phyloP scores from a whole-genome alignment of 1,284 basidiomycete species.

The Ganoderma leucocontextum region DNA sequence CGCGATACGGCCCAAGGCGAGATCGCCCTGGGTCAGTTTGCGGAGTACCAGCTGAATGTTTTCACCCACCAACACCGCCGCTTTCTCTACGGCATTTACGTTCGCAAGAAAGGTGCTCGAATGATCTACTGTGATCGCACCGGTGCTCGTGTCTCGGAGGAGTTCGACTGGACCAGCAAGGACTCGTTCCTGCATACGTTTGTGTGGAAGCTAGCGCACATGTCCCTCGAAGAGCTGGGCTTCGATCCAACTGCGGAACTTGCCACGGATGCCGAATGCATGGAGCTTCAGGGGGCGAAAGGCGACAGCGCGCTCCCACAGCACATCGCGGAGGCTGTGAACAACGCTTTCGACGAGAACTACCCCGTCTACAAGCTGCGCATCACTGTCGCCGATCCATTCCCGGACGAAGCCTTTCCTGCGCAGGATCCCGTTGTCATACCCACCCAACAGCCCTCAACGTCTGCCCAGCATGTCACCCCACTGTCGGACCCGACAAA shows the following conservation, averaged over 20 bases:
- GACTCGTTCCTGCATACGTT: slow-evolving; percentile 15
- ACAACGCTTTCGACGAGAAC: background rate
- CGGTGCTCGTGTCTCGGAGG: slow-evolving; percentile 15
- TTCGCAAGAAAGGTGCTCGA: background rate
- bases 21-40: background rate
- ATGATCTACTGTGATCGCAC: slow-evolving; percentile 22
- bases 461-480: too few species aligned
- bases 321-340: background rate
- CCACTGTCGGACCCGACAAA: too few species aligned
- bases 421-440: background rate
- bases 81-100: slow-evolving; percentile 2
- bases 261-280: background rate
- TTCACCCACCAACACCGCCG: slow-evolving; percentile 12
- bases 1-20: background rate
- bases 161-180: slow-evolving; percentile 15
- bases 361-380: background rate
- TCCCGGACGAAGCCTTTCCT: background rate
- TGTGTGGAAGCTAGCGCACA: slow-evolving; percentile 21
- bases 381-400: background rate
- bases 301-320: background rate
- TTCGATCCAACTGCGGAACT: slow-evolving; percentile 24
- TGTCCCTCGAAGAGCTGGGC: slow-evolving; percentile 20
- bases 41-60: background rate
- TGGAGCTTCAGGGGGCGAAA: background rate
- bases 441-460: background rate